Evolutionary conservation across 2,329 filamentous ascomycete species (phyloP), one percentile per base, ranked within the genome.

Genomic region (Ophiocordyceps camponoti-saundersi): DNA sequence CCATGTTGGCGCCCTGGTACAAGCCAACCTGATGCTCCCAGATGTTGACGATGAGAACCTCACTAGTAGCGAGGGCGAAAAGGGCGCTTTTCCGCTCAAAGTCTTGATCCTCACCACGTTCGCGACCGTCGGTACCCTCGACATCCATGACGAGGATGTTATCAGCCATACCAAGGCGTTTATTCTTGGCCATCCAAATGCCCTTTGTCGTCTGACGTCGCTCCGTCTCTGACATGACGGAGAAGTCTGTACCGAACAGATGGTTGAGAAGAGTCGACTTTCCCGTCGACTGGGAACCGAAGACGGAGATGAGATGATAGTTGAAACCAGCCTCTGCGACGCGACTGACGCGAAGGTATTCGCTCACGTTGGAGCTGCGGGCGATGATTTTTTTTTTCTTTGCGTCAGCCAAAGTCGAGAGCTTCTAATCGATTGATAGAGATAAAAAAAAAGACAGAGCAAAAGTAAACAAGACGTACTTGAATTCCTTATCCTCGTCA

Each of bases 91-190:
- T 98, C 59, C 92, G 78, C 74, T 98, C 92, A 64, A 98, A 98
- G 62, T 98, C 92, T 65, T 98, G 92, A 61, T 98, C 92, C 65
- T 98, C 92, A 53, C 92, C 92, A 54, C 92, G 77, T 69, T 98
- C 92, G 55, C 92, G 80, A 46, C 92, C 92, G 62, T 98, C 92
- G 12, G 92, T 96, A 54, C 92, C 92, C 65, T 98, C 92, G 42
- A 98, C 92, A 60, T 98, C 92, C 92, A 98, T 98, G 56, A 98
- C 92, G 52, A 98, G 71, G 57, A 98, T 95, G 65, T 98, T 98
- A 58, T 95, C 87, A 47, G 90, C 89, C 88, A 96, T 95, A 48
- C 68, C 63, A 53, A 68, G 65, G 54, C 73, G 72, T 70, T 94
- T 95, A 67, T 96, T 96, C 71, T 95, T 94, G 53, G 89, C 94